phyloP scores from a whole-genome alignment of 140 eudicot genomes.

The Senecio squalidus region DNA sequence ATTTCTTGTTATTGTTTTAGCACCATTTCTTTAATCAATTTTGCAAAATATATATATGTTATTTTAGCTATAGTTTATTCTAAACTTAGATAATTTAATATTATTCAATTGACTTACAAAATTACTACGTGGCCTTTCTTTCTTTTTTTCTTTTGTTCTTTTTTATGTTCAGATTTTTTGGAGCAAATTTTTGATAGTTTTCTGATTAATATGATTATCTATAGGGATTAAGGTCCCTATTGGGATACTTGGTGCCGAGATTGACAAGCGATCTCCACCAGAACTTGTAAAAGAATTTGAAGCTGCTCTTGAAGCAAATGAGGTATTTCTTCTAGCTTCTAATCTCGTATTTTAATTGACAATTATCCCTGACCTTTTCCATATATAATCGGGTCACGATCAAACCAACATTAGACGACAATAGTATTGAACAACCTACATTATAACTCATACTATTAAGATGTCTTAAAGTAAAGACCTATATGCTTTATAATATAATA shows the following conservation, averaged over 20 bases:
- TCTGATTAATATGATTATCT: slow-evolving; percentile 4
- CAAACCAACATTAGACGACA: too few relatives aligned
- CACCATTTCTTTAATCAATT: too few relatives aligned
- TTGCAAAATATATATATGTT: too few relatives aligned
- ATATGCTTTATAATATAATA: too few relatives aligned
- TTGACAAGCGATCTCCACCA: slow-evolving; percentile 57
- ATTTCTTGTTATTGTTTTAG: too few relatives aligned
- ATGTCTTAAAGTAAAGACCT: too few relatives aligned
- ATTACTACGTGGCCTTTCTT: neutral
- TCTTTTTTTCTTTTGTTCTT: neutral
- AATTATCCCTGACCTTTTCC: too few relatives aligned
- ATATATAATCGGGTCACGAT: too few relatives aligned
- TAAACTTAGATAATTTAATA: too few relatives aligned
- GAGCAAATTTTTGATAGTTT: neutral
- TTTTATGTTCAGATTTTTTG: neutral
- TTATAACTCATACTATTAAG: too few relatives aligned
- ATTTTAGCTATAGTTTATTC: neutral
- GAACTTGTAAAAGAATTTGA: slow-evolving; percentile 53
- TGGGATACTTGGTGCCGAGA: slow-evolving; percentile 65
- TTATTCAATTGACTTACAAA: neutral
- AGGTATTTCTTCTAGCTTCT: slow-evolving; percentile 29
- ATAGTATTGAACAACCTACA: too few relatives aligned
- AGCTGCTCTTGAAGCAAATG: slow-evolving; percentile 47
- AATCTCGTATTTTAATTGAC: too few relatives aligned
- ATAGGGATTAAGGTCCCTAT: slow-evolving; percentile 69